Conservation (phyloP, 2,329 filamentous ascomycete species). For the Geosmithia flava region DNA sequence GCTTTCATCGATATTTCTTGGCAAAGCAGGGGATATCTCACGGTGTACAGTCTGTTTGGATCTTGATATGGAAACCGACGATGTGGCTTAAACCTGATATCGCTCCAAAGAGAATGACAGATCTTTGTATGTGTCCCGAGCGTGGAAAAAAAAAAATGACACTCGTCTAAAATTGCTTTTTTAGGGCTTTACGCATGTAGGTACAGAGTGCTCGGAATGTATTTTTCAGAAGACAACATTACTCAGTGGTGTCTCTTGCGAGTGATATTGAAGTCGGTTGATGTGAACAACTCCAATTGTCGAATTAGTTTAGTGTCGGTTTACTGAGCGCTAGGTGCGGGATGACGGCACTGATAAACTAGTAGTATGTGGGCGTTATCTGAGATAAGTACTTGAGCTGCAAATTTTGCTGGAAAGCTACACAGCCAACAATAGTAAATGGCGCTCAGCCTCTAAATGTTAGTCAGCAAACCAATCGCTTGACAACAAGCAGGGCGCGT, state of each 20-base stretch:
- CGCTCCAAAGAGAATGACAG: too few species aligned
- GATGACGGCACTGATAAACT: too few species aligned
- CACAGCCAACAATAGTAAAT: too few species aligned
- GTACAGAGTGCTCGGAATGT: background rate
- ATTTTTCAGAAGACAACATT: background rate
- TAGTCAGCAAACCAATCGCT: background rate
- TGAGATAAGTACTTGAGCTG: too few species aligned
- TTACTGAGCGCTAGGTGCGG: background rate
- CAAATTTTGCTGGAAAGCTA: too few species aligned
- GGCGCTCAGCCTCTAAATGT: background rate
- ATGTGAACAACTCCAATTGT: background rate
- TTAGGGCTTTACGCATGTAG: background rate
- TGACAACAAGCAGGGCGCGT: background rate
- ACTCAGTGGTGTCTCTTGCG: background rate
- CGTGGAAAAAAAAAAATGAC: too few species aligned
- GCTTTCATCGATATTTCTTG: background rate
- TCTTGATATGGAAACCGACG: background rate
- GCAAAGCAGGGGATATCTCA: background rate
- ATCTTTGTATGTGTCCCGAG: too few species aligned
- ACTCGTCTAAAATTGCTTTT: too few species aligned
- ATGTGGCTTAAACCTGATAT: too few species aligned
- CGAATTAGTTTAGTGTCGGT: background rate
- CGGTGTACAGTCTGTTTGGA: background rate
- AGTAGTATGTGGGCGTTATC: too few species aligned
- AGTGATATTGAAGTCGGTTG: background rate